A percentile compares a stretch with the other conserved stretches of the same genome.
phyloP scores from a whole-genome alignment of 2,329 filamentous ascomycete species.

The Colletotrichum sp. region DNA sequence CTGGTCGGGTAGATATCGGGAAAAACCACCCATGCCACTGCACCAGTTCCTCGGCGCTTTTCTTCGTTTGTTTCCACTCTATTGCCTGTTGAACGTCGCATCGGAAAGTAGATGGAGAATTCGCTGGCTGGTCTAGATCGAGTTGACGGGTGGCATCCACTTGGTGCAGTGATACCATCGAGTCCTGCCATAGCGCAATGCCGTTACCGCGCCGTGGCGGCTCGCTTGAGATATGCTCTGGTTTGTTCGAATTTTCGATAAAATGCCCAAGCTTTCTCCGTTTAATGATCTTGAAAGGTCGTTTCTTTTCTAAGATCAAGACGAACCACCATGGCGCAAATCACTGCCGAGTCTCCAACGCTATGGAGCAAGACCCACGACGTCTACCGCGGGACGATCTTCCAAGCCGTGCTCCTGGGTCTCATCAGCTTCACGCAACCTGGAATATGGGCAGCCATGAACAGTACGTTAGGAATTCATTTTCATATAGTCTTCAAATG shows the following conservation, averaged over 20 bases:
- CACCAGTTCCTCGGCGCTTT: background rate
- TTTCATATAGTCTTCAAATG: too few species aligned
- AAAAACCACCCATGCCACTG: background rate
- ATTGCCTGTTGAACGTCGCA: background rate
- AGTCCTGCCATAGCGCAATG: slow-evolving; percentile 13
- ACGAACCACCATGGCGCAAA: background rate
- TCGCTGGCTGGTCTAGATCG: background rate
- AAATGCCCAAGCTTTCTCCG: background rate
- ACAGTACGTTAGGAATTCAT: background rate
- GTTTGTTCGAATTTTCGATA: background rate
- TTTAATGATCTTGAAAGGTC: background rate
- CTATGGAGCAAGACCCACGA: background rate
- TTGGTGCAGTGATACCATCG: slow-evolving; percentile 11
- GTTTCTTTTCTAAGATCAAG: background rate
- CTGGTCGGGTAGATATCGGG: slow-evolving; percentile 1
- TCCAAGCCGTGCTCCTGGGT: slow-evolving; percentile 50
- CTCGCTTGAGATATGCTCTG: background rate
- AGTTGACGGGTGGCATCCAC: background rate
- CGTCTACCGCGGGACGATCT: slow-evolving; percentile 46
- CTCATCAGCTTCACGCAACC: slow-evolving; percentile 47
- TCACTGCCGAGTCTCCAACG: background rate
- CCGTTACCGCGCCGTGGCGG: background rate
- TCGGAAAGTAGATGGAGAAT: background rate
- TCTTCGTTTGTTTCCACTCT: background rate
- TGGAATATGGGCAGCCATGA: slow-evolving; percentile 40